Base-by-base conservation (phyloP, 257 asterid species). In the Cordia subcordata region DNA sequence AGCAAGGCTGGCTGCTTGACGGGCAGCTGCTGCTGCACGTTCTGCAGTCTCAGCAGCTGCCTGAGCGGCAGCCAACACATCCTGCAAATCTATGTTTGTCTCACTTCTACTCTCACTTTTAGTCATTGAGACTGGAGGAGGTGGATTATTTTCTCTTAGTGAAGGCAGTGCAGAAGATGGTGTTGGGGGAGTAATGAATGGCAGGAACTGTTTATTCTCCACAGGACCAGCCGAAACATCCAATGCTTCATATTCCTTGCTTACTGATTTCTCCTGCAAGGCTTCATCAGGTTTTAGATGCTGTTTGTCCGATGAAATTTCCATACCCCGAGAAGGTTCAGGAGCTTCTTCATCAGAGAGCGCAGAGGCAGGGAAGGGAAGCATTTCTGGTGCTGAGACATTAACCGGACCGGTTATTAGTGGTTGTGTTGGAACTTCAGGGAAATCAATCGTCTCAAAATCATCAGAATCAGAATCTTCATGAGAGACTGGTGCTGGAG, bases 1-100 rank as follows among this genome's bases (percentile, higher is more conserved):
- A 55, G 99, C 96, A 58, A 92, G 79, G 66, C 74, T 84, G n/a
- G 99, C 97, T 8, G 95, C 99, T 42, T 96, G 76, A 27, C 95
- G 94, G 12, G 99, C 97, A 61, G 95, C 87, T 20, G 95, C 80
- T 4, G 99, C 99, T 1, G 99, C 99, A 10, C 80, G 90, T 54
- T 93, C 96, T 0, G 99, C 99, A 15, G 85, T 40, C 10, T 93
- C 96, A 18, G 96, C 96, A 8, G 95, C 99, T 5, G 95, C 87
- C 65, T 76, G 79, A 52, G 96, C 99, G 55, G 95, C 94, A 71
- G 94, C 91, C 65, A 92, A 39, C 12, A 92, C 82, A 54, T 88
- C 96, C 70, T 85, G 87, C 68, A 93, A 71, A 74, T 86, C 94
- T 64, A 72, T 55, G 44, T 66, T 55, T 13, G 53, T 57, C 61